phyloP scores from a whole-genome alignment of 1,284 basidiomycete genomes.

The Coniferiporia weirii region DNA sequence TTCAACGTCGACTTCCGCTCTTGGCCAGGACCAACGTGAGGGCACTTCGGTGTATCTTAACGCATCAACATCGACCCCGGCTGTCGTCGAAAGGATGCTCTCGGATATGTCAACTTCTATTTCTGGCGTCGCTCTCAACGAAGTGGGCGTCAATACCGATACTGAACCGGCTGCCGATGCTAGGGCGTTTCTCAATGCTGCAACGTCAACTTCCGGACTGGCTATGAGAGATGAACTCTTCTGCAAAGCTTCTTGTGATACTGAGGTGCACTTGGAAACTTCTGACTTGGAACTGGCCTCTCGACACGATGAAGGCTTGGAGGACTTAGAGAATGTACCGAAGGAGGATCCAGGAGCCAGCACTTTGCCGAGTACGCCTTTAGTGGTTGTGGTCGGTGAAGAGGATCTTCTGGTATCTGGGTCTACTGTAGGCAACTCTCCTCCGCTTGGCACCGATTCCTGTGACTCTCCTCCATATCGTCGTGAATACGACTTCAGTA shows the following conservation, averaged over 20 bases:
- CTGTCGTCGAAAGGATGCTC: not conserved
- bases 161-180: not conserved
- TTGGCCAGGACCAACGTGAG: not conserved
- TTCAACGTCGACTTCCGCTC: not conserved
- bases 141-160: not conserved
- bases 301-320: not conserved
- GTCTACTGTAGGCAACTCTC: not conserved
- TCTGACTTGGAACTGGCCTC: not conserved
- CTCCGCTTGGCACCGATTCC: not conserved
- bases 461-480: not conserved
- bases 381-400: not conserved
- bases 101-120: not conserved
- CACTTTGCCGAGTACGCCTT: no score
- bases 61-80: not conserved
- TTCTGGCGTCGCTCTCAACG: not conserved
- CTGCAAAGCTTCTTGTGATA: not conserved
- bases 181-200: not conserved
- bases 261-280: not conserved
- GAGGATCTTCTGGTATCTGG: not conserved
- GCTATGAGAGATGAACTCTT: not conserved
- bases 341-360: no score
- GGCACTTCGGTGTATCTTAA: not conserved
- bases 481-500: no score
- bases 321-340: not conserved
- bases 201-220: not conserved